These are phyloP conservation scores for Trichothecium sympodiale DNA, from an alignment of 2,329 filamentous ascomycete genomes.

Conservation along the genomic window DNA sequence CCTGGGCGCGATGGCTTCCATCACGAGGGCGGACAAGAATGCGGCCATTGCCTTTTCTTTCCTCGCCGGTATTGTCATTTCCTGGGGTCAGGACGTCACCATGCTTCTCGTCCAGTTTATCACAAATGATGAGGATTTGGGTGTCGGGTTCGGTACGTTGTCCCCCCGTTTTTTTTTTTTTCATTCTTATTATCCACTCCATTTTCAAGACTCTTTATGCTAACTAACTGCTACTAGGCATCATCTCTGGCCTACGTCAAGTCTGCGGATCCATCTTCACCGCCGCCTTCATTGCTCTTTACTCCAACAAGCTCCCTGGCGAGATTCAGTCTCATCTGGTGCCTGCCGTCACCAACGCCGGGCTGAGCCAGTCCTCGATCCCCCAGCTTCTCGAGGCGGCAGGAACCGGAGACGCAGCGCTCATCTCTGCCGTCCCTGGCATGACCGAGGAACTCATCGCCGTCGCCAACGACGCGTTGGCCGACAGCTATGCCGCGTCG, in stretches of 20 bases:
- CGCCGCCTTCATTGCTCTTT: conserved; percentile 7
- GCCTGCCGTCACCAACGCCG: conserved; percentile 8
- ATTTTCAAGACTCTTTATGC: background rate
- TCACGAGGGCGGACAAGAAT: conserved; percentile 5
- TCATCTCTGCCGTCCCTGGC: conserved; percentile 8
- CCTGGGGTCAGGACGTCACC: conserved; percentile 10
- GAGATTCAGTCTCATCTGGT: conserved; percentile 6
- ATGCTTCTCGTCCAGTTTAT: conserved; percentile 12
- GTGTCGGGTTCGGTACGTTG: conserved; percentile 9
- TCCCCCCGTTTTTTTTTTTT: background rate
- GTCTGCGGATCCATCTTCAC: conserved; percentile 8
- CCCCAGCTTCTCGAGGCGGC: background rate
- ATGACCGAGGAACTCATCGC: conserved; percentile 8
- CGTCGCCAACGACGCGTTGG: conserved; percentile 4
- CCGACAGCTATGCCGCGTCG: conserved; percentile 7
- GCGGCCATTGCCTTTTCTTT: conserved; percentile 10
- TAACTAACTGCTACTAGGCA: conserved; percentile 3
- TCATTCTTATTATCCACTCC: no score
- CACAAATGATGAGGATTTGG: conserved; percentile 8
- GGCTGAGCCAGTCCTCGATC: conserved; percentile 6
- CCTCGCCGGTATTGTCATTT: conserved; percentile 8
- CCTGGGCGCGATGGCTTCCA: conserved; percentile 8
- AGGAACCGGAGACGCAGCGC: conserved; percentile 3
- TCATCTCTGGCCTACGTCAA: conserved; percentile 7
- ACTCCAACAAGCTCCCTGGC: conserved; percentile 9